These are phyloP conservation scores for Xylaria sp. DNA, from an alignment of 2,329 filamentous ascomycete species.

Conservation along the genomic window DNA sequence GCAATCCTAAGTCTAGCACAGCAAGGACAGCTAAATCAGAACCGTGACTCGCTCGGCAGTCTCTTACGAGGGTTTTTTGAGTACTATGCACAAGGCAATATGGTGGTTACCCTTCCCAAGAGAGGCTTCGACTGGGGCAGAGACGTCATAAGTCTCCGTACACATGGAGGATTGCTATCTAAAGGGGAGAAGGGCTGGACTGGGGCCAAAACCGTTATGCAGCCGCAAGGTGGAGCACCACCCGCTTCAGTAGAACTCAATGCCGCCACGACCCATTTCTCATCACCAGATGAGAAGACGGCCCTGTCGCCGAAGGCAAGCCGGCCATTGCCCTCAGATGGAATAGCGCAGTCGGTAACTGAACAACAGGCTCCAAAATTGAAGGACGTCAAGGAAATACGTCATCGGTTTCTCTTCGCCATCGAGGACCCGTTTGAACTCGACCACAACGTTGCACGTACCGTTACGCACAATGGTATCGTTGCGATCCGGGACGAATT, in stretches of 20 bases:
- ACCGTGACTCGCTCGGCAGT: slow-evolving; percentile 74
- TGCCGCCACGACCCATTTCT: slow-evolving; percentile 28
- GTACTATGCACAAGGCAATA: slow-evolving; percentile 76
- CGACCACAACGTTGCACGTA: slow-evolving; percentile 88
- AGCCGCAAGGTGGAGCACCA: slow-evolving; percentile 56
- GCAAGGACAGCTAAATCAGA: slow-evolving; percentile 71
- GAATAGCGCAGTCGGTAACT: slow-evolving; percentile 8
- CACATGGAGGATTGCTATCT: slow-evolving; percentile 72
- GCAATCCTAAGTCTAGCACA: slow-evolving; percentile 72
- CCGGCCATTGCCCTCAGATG: slow-evolving; percentile 32
- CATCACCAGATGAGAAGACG: slow-evolving; percentile 39
- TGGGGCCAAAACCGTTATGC: slow-evolving; percentile 77
- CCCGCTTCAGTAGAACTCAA: slow-evolving; percentile 41
- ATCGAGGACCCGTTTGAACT: slow-evolving; percentile 93
- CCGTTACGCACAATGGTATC: slow-evolving; percentile 85
- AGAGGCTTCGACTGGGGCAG: slow-evolving; percentile 82
- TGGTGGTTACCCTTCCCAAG: slow-evolving; percentile 61
- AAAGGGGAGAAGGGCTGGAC: slow-evolving; percentile 89
- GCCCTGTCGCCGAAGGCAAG: slow-evolving; percentile 23
- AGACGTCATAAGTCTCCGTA: slow-evolving; percentile 82
- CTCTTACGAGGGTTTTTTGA: slow-evolving; percentile 88
- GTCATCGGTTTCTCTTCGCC: slow-evolving; percentile 84
- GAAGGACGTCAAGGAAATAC: slow-evolving; percentile 72
- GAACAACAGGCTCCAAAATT: slow-evolving; percentile 46
- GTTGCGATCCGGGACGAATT: slow-evolving; percentile 87